Percentiles rank a stretch among this genome's conserved stretches.
phyloP scores from a whole-genome alignment of 2,329 filamentous ascomycete genomes.

The Aspergillus amoenus region DNA sequence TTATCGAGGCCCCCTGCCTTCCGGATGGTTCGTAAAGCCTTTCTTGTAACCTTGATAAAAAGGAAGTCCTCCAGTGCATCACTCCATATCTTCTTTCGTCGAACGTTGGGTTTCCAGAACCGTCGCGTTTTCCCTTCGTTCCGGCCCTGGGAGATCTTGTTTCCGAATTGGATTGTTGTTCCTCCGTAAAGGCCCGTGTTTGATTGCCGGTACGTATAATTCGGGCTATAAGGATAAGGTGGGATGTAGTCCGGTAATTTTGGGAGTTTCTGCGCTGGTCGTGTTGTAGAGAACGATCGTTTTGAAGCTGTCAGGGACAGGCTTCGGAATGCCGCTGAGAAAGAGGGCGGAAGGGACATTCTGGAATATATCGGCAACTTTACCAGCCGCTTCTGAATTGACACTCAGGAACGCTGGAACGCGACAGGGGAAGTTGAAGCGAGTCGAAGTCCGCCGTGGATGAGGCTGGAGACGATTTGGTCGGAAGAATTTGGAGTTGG shows the following conservation, averaged over 20 bases:
- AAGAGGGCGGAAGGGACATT: slow-evolving; percentile 35
- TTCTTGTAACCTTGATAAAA: slow-evolving; percentile 47
- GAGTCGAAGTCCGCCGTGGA: background rate
- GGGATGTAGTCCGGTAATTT: slow-evolving; percentile 41
- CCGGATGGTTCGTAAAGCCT: slow-evolving; percentile 61
- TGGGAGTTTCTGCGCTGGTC: slow-evolving; percentile 30
- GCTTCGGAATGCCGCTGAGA: slow-evolving; percentile 39
- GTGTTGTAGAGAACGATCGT: slow-evolving; percentile 40
- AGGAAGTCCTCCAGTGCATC: slow-evolving; percentile 44
- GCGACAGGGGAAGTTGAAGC: slow-evolving; percentile 14
- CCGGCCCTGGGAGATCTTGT: slow-evolving; percentile 50
- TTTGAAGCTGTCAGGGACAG: slow-evolving; percentile 38
- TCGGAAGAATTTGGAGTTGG: slow-evolving; percentile 32
- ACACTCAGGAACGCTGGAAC: slow-evolving; percentile 10
- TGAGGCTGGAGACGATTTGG: slow-evolving; percentile 10
- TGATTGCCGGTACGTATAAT: slow-evolving; percentile 45
- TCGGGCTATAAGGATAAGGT: slow-evolving; percentile 48
- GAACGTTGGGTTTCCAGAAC: slow-evolving; percentile 51
- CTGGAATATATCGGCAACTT: slow-evolving; percentile 27
- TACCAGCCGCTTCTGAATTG: slow-evolving; percentile 29
- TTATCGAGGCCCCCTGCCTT: slow-evolving; percentile 87
- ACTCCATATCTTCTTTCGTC: slow-evolving; percentile 47
- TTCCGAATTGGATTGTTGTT: slow-evolving; percentile 47
- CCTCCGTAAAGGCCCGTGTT: slow-evolving; percentile 51
- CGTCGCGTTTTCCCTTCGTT: slow-evolving; percentile 52